Conservation (phyloP, 2,329 filamentous ascomycete genomes). For the Knoxdaviesia proteae region DNA sequence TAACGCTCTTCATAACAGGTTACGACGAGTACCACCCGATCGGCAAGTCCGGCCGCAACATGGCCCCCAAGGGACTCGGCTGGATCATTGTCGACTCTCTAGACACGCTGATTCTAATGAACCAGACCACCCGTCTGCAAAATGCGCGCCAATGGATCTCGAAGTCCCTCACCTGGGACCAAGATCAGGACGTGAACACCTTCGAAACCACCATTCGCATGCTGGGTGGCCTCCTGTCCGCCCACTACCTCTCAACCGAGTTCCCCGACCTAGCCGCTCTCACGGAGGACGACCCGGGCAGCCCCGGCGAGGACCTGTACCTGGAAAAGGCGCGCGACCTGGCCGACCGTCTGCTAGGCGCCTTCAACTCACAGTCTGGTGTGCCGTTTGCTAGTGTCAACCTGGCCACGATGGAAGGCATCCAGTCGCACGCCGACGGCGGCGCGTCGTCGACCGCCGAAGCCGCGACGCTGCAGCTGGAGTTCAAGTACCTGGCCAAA, state of each 20-base stretch:
- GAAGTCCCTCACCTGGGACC: slow-evolving; percentile 62
- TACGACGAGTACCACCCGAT: slow-evolving; percentile 76
- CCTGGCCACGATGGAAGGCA: slow-evolving; percentile 52
- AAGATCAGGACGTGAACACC: slow-evolving; percentile 88
- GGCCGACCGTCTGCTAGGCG: slow-evolving; percentile 66
- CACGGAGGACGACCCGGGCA: slow-evolving; percentile 47
- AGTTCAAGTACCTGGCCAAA: slow-evolving; percentile 93
- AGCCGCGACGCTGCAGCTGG: slow-evolving; percentile 76
- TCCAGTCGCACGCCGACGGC: slow-evolving; percentile 63
- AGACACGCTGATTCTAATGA: slow-evolving; percentile 97
- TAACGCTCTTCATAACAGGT: slow-evolving; percentile 22
- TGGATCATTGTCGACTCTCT: slow-evolving; percentile 97
- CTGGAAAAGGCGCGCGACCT: slow-evolving; percentile 90
- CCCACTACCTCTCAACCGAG: slow-evolving; percentile 78
- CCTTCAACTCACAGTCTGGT: slow-evolving; percentile 72
- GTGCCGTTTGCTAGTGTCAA: slow-evolving; percentile 85
- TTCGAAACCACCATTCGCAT: slow-evolving; percentile 98
- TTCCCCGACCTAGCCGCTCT: slow-evolving; percentile 65
- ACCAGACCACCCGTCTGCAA: slow-evolving; percentile 65
- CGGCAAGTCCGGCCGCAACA: slow-evolving; percentile 57
- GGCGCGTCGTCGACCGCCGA: slow-evolving; percentile 90
- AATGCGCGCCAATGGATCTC: slow-evolving; percentile 81
- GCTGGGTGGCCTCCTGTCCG: slow-evolving; percentile 79
- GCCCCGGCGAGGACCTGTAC: slow-evolving; percentile 72
- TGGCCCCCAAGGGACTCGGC: slow-evolving; percentile 74